phyloP scores from a whole-genome alignment of 139 green algal species.

The Eudorina sp. region DNA sequence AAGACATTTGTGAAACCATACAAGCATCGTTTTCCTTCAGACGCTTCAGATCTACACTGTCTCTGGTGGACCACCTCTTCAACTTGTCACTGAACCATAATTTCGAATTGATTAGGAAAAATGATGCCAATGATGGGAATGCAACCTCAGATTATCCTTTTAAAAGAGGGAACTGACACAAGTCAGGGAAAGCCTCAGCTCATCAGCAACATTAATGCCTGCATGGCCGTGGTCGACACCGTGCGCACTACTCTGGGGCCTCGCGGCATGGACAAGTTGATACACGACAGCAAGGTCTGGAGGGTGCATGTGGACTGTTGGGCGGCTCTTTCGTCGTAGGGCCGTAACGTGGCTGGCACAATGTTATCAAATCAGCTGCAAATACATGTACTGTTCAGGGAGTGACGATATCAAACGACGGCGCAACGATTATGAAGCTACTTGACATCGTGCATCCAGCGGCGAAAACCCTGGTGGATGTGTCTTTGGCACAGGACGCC shows the following conservation, averaged over 20 bases:
- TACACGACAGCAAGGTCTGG: conserved; percentile 85
- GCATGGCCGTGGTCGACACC: conserved; percentile 94
- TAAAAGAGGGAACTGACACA: conserved; percentile 98
- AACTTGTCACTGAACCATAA: too few species aligned
- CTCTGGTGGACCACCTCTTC: too few species aligned
- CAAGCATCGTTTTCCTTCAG: too few species aligned
- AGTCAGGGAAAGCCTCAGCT: conserved; percentile 97
- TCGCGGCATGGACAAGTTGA: conserved; percentile 99
- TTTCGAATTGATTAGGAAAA: neutral
- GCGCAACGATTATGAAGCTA: conserved; percentile 99
- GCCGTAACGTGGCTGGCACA: neutral
- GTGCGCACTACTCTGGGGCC: conserved; percentile 96
- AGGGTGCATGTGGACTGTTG: neutral
- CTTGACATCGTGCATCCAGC: conserved; percentile 99
- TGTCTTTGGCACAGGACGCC: conserved; percentile 95
- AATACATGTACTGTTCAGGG: neutral
- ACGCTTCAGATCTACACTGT: too few species aligned
- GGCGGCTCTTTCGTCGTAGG: neutral
- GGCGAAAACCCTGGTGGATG: conserved; percentile 97
- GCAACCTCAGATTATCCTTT: conserved; percentile 99
- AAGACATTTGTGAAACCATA: too few species aligned
- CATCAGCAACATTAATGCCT: conserved; percentile 99
- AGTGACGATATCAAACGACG: conserved; percentile 98
- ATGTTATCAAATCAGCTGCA: neutral
- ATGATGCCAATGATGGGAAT: conserved; percentile 44